These are phyloP conservation scores for Thermothielavioides terrestris DNA, from an alignment of 495 filamentous ascomycete species.

Conservation along the genomic window DNA sequence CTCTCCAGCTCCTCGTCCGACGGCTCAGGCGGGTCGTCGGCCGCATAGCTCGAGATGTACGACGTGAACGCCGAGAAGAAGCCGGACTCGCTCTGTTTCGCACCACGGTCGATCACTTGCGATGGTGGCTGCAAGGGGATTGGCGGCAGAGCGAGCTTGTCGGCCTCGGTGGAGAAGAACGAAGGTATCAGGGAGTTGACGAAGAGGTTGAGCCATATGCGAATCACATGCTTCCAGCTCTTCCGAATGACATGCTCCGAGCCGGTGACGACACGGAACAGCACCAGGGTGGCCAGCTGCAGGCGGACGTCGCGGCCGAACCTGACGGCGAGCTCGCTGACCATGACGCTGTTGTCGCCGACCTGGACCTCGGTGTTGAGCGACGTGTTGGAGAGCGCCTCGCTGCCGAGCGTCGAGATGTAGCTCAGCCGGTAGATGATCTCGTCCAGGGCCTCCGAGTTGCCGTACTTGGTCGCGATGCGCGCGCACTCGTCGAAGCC, in stretches of 20 bases:
- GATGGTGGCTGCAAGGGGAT: constrained; percentile 89
- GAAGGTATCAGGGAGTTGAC: constrained; percentile 88
- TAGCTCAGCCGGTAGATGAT: constrained; percentile 82
- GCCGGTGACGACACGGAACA: constrained; percentile 81
- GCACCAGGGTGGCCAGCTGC: constrained; percentile 83
- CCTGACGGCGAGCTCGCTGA: constrained; percentile 94
- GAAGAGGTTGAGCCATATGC: constrained; percentile 92
- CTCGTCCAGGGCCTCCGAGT: constrained; percentile 82
- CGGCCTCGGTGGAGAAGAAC: constrained; percentile 63
- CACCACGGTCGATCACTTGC: constrained; percentile 81
- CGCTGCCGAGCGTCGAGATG: constrained; percentile 78
- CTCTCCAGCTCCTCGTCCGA: constrained; percentile 96
- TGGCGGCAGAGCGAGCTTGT: constrained; percentile 63
- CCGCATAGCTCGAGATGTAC: constrained; percentile 97
- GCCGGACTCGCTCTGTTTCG: constrained; percentile 66
- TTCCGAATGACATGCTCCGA: constrained; percentile 68
- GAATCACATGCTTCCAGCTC: constrained; percentile 81
- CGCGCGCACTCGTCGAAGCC: constrained; percentile 95
- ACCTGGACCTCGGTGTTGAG: constrained; percentile 96
- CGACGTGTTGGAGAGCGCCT: constrained; percentile 64
- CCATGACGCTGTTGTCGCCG: constrained; percentile 90
- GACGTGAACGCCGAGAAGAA: constrained; percentile 90
- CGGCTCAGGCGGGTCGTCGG: constrained; percentile 93
- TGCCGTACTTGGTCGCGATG: constrained; percentile 76
- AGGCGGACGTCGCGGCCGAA: constrained; percentile 92